Evolutionary conservation across 306 rosid genomes (phyloP).

Genomic region (Begonia peltatifolia): DNA sequence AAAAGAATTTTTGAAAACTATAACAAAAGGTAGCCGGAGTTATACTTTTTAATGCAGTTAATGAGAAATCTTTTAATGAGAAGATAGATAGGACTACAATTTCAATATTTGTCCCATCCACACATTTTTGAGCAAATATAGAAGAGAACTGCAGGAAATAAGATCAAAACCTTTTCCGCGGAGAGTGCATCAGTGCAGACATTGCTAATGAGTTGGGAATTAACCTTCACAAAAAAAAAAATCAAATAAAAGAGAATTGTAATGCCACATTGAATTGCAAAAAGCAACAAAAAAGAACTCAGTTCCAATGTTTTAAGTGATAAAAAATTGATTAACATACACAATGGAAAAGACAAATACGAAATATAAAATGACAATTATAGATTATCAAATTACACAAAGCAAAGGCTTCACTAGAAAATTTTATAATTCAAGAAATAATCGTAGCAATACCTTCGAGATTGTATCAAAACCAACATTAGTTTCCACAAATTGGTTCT

Average conservation of each 20-base stretch:
- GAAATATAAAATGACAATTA: neutral
- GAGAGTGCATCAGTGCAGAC: conserved; percentile 96
- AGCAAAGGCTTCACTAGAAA: neutral
- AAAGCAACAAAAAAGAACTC: neutral
- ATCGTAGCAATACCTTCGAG: conserved; percentile 51
- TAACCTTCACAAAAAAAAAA: conserved; percentile 45
- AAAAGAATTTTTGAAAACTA: too few relatives aligned
- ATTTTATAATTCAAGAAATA: neutral
- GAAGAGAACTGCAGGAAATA: neutral
- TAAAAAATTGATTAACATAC: neutral
- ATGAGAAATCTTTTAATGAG: neutral
- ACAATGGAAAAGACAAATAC: neutral
- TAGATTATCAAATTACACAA: conserved; percentile 5
- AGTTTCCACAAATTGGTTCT: conserved; percentile 92
- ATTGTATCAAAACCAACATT: conserved; percentile 96
- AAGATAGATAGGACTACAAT: neutral
- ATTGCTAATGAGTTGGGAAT: conserved; percentile 97
- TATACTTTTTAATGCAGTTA: too few relatives aligned
- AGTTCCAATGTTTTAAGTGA: neutral
- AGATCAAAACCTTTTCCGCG: conserved; percentile 67
- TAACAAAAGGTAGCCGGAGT: too few relatives aligned
- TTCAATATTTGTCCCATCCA: neutral
- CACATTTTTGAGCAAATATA: neutral
- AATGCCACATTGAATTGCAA: neutral
- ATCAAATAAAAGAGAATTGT: conserved; percentile 1